phyloP scores from a whole-genome alignment of 2,329 filamentous ascomycete species.

The Penicillium fuscoglaucum region DNA sequence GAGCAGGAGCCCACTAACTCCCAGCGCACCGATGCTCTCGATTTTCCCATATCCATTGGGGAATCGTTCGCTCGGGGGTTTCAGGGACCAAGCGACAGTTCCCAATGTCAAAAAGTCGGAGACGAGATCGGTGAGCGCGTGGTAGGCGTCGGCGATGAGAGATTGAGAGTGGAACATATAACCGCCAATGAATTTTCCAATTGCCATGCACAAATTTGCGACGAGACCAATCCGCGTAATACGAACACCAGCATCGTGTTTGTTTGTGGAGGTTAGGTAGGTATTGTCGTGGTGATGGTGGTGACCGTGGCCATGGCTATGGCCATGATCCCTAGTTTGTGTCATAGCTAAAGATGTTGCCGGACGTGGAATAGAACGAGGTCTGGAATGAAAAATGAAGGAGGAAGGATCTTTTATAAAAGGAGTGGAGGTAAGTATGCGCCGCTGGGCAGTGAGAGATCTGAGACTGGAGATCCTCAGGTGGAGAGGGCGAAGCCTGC shows the following conservation, averaged over 20 bases:
- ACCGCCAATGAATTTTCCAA: conserved; percentile 88
- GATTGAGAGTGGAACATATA: conserved; percentile 94
- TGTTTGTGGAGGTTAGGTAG: conserved; percentile 77
- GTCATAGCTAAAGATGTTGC: conserved; percentile 21
- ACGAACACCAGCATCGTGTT: conserved; percentile 87
- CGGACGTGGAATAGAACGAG: conserved; percentile 11
- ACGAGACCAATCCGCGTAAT: conserved; percentile 87
- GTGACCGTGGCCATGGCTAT: conserved; percentile 61
- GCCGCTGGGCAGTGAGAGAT: conserved; percentile 18
- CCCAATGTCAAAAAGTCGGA: conserved; percentile 92
- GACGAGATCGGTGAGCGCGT: conserved; percentile 91
- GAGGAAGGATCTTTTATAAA: conserved; percentile 14
- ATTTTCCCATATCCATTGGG: conserved; percentile 94
- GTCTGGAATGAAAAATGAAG: conserved; percentile 14
- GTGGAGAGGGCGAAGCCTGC: conserved; percentile 38
- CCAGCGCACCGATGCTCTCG: conserved; percentile 91
- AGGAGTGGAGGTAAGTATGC: conserved; percentile 22
- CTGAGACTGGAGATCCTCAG: conserved; percentile 16
- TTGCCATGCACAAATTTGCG: conserved; percentile 90
- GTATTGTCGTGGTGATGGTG: conserved; percentile 81
- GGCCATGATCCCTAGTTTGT: conserved; percentile 51
- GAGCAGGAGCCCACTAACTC: conserved; percentile 87
- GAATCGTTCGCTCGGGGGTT: conserved; percentile 77
- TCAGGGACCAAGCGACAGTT: conserved; percentile 90
- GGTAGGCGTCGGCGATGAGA: conserved; percentile 89